Conservation (phyloP, 345 rosid genomes). For the Arabidopsis suecica region DNA sequence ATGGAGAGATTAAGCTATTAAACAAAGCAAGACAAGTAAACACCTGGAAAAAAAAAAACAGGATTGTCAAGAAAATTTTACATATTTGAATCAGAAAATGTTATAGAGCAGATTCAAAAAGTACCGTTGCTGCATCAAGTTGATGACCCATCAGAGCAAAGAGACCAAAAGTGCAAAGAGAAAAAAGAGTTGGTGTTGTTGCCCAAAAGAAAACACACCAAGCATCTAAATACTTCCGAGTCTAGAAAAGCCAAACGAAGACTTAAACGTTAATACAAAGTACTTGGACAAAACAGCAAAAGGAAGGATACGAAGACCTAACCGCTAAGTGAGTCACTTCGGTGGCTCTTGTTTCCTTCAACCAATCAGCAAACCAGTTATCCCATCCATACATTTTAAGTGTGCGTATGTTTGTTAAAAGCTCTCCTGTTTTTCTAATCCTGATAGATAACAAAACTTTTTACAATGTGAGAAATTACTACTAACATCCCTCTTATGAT, state of each 20-base stretch:
- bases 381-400: slow-evolving; percentile 95
- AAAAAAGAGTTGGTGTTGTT: slow-evolving; percentile 92
- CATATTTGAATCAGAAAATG: background rate
- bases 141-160: slow-evolving; percentile 86
- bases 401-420: slow-evolving; percentile 79
- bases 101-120: slow-evolving; percentile 3
- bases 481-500: background rate
- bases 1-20: slow-evolving; percentile 87
- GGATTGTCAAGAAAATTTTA: background rate
- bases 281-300: slow-evolving; percentile 4
- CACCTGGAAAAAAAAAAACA: slow-evolving; percentile 62
- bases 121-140: slow-evolving; percentile 94
- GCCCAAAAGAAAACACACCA: slow-evolving; percentile 99
- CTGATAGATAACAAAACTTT: slow-evolving; percentile 48
- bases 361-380: slow-evolving; percentile 72
- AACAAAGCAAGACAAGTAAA: slow-evolving; percentile 94
- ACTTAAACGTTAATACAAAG: slow-evolving; percentile 4
- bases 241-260: slow-evolving; percentile 51
- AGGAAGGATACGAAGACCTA: slow-evolving; percentile 36
- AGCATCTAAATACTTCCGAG: slow-evolving; percentile 93
- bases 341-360: slow-evolving; percentile 72
- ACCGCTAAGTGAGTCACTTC: slow-evolving; percentile 91
- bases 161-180: slow-evolving; percentile 86
- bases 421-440: slow-evolving; percentile 90
- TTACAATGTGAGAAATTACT: slow-evolving; percentile 5